Percentiles rank a stretch among this genome's conserved stretches.
Evolutionary conservation across 2,329 filamentous ascomycete genomes (phyloP).

Genomic region (Coccinonectria pachysandricola): DNA sequence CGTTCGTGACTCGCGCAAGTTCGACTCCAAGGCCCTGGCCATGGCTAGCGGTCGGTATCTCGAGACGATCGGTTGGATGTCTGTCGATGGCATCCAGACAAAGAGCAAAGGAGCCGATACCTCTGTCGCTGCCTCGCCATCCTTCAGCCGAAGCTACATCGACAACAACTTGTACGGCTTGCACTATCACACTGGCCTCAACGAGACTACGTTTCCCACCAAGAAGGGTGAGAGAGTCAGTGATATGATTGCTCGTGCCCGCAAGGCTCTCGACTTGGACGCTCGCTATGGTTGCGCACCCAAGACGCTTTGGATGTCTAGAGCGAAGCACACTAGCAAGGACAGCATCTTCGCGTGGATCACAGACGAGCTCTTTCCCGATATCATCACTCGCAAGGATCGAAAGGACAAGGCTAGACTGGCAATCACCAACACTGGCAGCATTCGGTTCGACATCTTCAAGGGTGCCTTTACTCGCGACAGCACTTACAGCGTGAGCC

Average conservation of each 20-base stretch:
- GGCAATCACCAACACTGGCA: constrained; percentile 78
- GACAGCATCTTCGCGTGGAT: constrained; percentile 78
- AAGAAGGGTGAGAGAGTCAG: constrained; percentile 63
- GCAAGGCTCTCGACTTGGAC: constrained; percentile 62
- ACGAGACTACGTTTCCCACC: constrained; percentile 65
- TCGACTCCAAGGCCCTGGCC: constrained; percentile 67
- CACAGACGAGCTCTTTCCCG: constrained; percentile 62
- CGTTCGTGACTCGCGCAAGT: constrained; percentile 73
- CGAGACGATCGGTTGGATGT: constrained; percentile 92
- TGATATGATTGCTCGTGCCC: constrained; percentile 55
- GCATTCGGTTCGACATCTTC: constrained; percentile 92
- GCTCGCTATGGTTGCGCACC: constrained; percentile 75
- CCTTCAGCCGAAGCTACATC: constrained; percentile 74
- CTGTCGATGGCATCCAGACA: constrained; percentile 54
- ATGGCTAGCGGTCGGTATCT: constrained; percentile 86
- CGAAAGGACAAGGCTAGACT: constrained; percentile 54
- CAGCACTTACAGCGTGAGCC: constrained; percentile 74
- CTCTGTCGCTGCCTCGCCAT: constrained; percentile 27
- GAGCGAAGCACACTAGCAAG: constrained; percentile 61
- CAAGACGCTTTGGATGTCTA: constrained; percentile 68
- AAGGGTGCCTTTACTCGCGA: constrained; percentile 84
- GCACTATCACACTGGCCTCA: constrained; percentile 67
- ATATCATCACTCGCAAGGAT: constrained; percentile 46
- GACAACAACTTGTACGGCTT: constrained; percentile 87
- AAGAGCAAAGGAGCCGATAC: constrained; percentile 18